Percentiles rank a stretch among this genome's conserved stretches.
phyloP scores from a whole-genome alignment of 371 early-diverging fungal genomes.

The Neoconidiobolus thromboides region DNA sequence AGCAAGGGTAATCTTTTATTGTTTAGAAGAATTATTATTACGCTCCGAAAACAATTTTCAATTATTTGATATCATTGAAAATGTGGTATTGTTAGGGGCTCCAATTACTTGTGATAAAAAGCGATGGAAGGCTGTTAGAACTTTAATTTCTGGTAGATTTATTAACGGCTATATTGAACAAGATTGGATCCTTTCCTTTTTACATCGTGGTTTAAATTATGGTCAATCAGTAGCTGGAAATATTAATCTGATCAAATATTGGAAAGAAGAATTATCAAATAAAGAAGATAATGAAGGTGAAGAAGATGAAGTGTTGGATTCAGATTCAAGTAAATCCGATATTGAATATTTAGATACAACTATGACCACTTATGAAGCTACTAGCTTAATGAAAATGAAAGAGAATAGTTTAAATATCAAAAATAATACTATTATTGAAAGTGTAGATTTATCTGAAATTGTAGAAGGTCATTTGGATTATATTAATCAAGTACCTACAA shows the following conservation, averaged over 20 bases:
- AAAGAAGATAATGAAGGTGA: no score
- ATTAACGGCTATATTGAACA: slow-evolving; percentile 73
- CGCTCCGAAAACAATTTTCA: not conserved
- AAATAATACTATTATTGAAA: not conserved
- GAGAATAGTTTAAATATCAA: no score
- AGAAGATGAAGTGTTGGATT: no score
- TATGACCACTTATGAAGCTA: not conserved
- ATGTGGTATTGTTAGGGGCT: slow-evolving; percentile 36
- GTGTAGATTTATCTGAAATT: not conserved
- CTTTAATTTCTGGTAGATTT: slow-evolving; percentile 66
- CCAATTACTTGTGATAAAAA: slow-evolving; percentile 27
- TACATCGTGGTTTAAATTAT: not conserved
- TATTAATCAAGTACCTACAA: not conserved
- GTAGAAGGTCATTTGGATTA: slow-evolving; percentile 1
- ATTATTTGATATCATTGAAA: not conserved
- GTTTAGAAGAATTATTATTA: not conserved
- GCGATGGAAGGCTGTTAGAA: slow-evolving; percentile 22
- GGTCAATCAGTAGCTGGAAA: not conserved
- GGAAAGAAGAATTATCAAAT: not conserved
- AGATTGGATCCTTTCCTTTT: slow-evolving; percentile 76
- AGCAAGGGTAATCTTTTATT: slow-evolving; percentile 58
- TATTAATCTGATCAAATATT: not conserved
- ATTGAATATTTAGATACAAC: not conserved
- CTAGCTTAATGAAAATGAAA: not conserved
- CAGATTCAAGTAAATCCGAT: not conserved